These are phyloP conservation scores for Cystobasidium onofrii DNA, from an alignment of 768 basidiomycete species.

Conservation along the genomic window DNA sequence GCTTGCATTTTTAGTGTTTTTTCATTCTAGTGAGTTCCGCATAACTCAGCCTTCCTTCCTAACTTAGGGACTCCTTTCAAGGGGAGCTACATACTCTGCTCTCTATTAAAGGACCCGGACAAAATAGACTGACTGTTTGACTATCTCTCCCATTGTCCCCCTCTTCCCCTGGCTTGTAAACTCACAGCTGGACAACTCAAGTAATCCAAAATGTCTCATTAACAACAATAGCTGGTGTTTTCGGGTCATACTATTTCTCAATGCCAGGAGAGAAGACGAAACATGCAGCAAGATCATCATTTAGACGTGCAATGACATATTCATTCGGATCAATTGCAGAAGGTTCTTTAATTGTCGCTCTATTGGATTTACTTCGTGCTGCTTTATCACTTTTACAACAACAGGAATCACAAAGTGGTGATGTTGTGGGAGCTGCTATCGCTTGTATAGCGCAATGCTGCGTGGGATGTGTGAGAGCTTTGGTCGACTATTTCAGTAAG, in stretches of 20 bases:
- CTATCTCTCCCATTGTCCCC: no score
- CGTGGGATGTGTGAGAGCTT: constrained; percentile 34
- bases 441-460: constrained; percentile 41
- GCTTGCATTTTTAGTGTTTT: constrained; percentile 40
- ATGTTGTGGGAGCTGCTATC: constrained; percentile 36
- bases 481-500: constrained; percentile 41
- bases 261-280: not conserved
- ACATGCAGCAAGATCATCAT: constrained; percentile 34
- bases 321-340: constrained; percentile 39
- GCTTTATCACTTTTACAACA: constrained; percentile 36
- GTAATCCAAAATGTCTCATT: constrained; percentile 40
- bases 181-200: constrained; percentile 26
- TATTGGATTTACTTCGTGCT: constrained; percentile 41
- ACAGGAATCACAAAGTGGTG: constrained; percentile 35
- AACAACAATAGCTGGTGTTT: constrained; percentile 40
- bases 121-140: no score
- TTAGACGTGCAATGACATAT: constrained; percentile 42
- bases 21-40: constrained; percentile 33
- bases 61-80: no score
- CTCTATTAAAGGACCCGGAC: no score
- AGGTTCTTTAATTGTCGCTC: constrained; percentile 41
- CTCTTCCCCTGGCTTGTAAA: not conserved
- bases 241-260: constrained; percentile 31
- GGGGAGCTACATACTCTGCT: no score
- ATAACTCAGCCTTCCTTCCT: no score